Percentiles rank a stretch among this genome's conserved stretches.
Evolutionary conservation across 2,329 filamentous ascomycete genomes (phyloP).

Genomic region (Coccinonectria pachysandricola): DNA sequence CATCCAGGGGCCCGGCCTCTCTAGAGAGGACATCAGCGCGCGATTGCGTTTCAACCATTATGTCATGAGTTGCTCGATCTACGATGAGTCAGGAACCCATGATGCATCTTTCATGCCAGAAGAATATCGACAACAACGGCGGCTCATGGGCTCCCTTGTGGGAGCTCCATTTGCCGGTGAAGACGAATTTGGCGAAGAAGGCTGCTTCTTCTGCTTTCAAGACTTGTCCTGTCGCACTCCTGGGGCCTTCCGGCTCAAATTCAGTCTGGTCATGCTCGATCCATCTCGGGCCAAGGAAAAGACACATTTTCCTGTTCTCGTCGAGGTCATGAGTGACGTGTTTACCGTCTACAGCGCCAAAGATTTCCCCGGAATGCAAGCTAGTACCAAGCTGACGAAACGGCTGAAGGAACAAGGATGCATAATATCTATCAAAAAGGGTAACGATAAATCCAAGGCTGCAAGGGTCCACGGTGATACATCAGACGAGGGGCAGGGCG

Average conservation of each 20-base stretch:
- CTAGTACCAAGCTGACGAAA: constrained; percentile 65
- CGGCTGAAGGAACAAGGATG: constrained; percentile 69
- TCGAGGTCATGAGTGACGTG: constrained; percentile 51
- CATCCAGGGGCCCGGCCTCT: constrained; percentile 46
- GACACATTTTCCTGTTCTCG: constrained; percentile 38
- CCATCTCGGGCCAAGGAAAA: constrained; percentile 39
- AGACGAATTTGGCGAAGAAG: constrained; percentile 62
- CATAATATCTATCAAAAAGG: constrained; percentile 79
- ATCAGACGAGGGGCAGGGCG: constrained; percentile 34
- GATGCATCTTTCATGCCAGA: constrained; percentile 64
- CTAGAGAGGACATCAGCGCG: constrained; percentile 41
- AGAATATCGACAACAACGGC: constrained; percentile 60
- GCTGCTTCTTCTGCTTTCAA: constrained; percentile 79
- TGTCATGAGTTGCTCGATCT: constrained; percentile 68
- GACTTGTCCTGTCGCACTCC: constrained; percentile 72
- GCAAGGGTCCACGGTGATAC: constrained; percentile 30
- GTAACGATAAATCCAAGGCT: constrained; percentile 52
- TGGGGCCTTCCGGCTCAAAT: constrained; percentile 64
- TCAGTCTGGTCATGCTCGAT: constrained; percentile 63
- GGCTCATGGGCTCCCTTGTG: constrained; percentile 71
- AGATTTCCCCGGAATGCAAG: constrained; percentile 76
- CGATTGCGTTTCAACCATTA: constrained; percentile 52
- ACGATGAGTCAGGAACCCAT: constrained; percentile 54
- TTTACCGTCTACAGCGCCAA: constrained; percentile 78
- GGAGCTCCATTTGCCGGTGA: constrained; percentile 66